These are phyloP conservation scores for Clitopilus passeckerianus DNA, from an alignment of 768 basidiomycete species.

Conservation along the genomic window DNA sequence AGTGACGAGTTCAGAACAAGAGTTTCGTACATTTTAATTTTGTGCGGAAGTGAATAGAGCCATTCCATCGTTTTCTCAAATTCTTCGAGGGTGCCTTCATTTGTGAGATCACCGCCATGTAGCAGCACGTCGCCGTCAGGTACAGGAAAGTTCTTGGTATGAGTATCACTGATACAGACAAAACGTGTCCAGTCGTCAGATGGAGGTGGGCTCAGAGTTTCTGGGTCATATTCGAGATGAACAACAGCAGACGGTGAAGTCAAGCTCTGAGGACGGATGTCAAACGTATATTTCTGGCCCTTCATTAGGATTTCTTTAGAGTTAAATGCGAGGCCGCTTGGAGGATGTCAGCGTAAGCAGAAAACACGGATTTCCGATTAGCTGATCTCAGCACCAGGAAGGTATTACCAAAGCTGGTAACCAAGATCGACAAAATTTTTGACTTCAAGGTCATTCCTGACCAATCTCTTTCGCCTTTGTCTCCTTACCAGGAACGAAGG, in stretches of 20 bases:
- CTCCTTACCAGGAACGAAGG: no score
- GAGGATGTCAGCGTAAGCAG: background rate
- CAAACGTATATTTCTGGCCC: background rate
- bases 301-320: background rate
- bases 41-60: slow-evolving; percentile 52
- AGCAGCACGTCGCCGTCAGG: slow-evolving; percentile 64
- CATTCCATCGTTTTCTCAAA: slow-evolving; percentile 51
- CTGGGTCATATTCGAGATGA: slow-evolving; percentile 30
- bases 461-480: background rate
- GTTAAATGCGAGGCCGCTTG: no score
- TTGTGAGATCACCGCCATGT: slow-evolving; percentile 62
- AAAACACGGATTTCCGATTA: background rate
- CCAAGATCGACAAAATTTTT: background rate
- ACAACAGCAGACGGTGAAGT: slow-evolving; percentile 23
- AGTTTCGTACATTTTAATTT: slow-evolving; percentile 49
- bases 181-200: slow-evolving; percentile 49
- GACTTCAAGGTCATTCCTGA: background rate
- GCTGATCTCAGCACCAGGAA: background rate
- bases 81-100: slow-evolving; percentile 37
- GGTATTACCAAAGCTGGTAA: background rate
- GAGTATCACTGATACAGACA: slow-evolving; percentile 59
- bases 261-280: slow-evolving; percentile 9
- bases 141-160: slow-evolving; percentile 35
- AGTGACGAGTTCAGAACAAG: background rate
- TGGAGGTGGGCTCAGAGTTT: slow-evolving; percentile 22